These are phyloP conservation scores for Hymenoscyphus scutula DNA, from an alignment of 2,329 filamentous ascomycete genomes.

Conservation along the genomic window DNA sequence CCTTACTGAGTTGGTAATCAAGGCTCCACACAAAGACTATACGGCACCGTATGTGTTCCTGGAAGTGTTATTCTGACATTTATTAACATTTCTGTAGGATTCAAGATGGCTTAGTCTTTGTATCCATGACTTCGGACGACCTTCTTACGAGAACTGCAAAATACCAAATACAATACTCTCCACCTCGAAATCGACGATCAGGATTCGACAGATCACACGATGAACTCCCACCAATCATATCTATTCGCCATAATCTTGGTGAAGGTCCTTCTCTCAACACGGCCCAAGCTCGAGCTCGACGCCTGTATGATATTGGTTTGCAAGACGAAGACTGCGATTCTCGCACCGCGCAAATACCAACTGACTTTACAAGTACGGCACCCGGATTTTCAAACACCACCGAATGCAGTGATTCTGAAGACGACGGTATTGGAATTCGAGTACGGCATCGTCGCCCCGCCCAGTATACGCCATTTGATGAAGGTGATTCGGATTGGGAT, in stretches of 20 bases:
- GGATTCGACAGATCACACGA: constrained; percentile 29
- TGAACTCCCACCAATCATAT: constrained; percentile 44
- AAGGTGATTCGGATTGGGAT: constrained; percentile 16
- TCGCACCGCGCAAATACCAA: constrained; percentile 54
- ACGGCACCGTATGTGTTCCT: constrained; percentile 72
- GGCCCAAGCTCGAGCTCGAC: constrained; percentile 44
- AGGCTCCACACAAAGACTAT: constrained; percentile 75
- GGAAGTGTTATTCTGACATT: not conserved
- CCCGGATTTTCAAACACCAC: constrained; percentile 55
- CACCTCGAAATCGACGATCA: constrained; percentile 24
- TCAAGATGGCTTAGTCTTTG: constrained; percentile 87
- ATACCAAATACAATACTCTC: constrained; percentile 68
- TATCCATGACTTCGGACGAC: constrained; percentile 81
- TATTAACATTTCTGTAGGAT: constrained; percentile 52
- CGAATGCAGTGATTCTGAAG: constrained; percentile 60
- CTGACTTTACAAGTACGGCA: constrained; percentile 49
- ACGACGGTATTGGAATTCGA: constrained; percentile 33
- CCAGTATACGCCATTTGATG: constrained; percentile 25
- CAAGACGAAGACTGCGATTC: constrained; percentile 41
- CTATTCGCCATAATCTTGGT: constrained; percentile 53
- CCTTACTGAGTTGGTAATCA: constrained; percentile 82
- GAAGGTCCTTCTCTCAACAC: constrained; percentile 48
- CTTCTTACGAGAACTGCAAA: constrained; percentile 68
- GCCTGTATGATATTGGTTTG: constrained; percentile 43
- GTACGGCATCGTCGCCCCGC: constrained; percentile 40